phyloP scores from a whole-genome alignment of 805 yeast species.

The Dipodascus albidus region DNA sequence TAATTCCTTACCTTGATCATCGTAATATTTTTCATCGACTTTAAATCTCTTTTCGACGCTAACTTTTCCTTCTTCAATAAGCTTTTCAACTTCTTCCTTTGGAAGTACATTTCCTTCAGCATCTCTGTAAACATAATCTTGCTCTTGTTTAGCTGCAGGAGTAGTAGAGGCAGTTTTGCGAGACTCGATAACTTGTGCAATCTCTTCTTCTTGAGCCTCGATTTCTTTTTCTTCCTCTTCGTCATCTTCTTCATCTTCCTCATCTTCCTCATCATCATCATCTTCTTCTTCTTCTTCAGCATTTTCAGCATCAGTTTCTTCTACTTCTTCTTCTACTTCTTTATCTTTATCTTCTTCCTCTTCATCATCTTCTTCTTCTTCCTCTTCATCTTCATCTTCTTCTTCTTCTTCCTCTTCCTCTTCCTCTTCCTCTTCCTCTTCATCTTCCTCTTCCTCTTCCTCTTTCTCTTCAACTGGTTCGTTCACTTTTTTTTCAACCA shows the following conservation, averaged over 20 bases:
- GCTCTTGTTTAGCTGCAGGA: slow-evolving; percentile 2
- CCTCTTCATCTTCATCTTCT: neutral
- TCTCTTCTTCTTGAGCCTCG: neutral
- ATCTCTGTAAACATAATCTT: slow-evolving; percentile 25
- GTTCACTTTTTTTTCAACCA: neutral
- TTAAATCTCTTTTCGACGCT: slow-evolving; percentile 9
- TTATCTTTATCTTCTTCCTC: neutral
- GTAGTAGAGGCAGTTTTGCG: neutral
- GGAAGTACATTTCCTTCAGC: slow-evolving; percentile 28
- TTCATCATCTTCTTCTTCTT: neutral
- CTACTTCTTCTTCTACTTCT: slow-evolving; percentile 4
- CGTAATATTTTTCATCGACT: slow-evolving; percentile 5
- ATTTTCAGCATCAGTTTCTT: slow-evolving; percentile 1
- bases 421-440: neutral
- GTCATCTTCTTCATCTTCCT: slow-evolving; percentile 1
- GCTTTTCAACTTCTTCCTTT: slow-evolving; percentile 11
- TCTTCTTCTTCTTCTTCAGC: slow-evolving; percentile 6
- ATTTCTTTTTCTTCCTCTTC: neutral
- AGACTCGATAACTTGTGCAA: neutral
- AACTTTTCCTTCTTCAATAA: slow-evolving; percentile 11
- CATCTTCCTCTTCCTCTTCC: neutral
- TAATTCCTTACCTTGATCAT: slow-evolving; percentile 11
- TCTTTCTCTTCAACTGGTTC: neutral
- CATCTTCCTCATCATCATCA: slow-evolving; percentile 6
- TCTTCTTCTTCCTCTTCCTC: neutral